Evolutionary conservation across 768 basidiomycete species (phyloP), one percentile per base, ranked within the genome.

Genomic region (Galerina sulciceps): DNA sequence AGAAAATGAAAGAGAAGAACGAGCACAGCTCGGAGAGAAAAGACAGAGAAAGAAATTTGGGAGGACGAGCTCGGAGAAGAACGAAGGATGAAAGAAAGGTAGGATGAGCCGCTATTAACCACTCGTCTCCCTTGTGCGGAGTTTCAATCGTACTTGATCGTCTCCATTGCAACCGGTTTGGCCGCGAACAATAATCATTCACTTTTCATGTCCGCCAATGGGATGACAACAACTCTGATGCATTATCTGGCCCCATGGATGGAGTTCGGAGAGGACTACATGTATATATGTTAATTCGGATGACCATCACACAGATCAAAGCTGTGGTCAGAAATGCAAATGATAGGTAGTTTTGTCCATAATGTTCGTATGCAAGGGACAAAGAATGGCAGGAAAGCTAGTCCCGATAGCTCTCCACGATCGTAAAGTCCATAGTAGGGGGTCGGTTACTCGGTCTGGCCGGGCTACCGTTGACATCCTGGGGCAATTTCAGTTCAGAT

Each of bases 11-110:
- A 62, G 66, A 62, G 64, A 31, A 58, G 55, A 51, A 67, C 64
- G 73, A 73, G 74, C 74, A 57, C 75, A 73, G 76, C 75, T 76
- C 74, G 64, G 20, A 15, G 41, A 61, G 64, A 56, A 59, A 58
- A 60, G 55, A 62, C 55, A 66, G 58, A 61, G 59, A 66, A 67
- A 65, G 62, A 64, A 69, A 64, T 51, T 56, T 57, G 56, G 56
- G 50, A 63, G 60, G 63, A 57, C 59, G 51, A 62, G 55, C 57
- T 57, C 53, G 10, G 57, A 63, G 54, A 61, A 58, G 57, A 64
- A 58, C 60, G 65, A 65, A 61, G 62, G 58, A 63, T 56, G 62
- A 47, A 55, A 53, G 42, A 47, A 57, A 22, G 26, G 18, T 42
- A 37, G 46, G 47, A 49, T 40, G 36, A 37, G 45, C 20, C 43